Conservation (phyloP, 805 yeast genomes). For the Starmerella tilneyi region DNA sequence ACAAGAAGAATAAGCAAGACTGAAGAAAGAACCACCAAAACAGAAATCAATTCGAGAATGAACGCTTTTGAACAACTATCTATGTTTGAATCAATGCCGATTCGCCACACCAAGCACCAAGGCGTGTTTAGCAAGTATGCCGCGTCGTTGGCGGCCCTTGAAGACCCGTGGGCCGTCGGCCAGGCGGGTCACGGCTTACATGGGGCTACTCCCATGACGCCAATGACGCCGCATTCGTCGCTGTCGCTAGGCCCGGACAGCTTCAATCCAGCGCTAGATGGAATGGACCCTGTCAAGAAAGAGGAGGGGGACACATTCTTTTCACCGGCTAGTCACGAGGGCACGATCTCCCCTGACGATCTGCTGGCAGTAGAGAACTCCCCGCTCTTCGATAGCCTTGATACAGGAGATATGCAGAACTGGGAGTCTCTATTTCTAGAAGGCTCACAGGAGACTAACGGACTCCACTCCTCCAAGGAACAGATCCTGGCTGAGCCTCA, state of each 20-base stretch:
- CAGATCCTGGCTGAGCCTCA: neutral
- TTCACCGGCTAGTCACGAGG: slow-evolving; percentile 19
- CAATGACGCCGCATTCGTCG: slow-evolving; percentile 17
- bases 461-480: neutral
- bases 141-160: slow-evolving; percentile 27
- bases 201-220: slow-evolving; percentile 14
- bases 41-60: slow-evolving; percentile 7
- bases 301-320: slow-evolving; percentile 13
- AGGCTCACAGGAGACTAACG: slow-evolving; percentile 4
- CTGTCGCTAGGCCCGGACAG: slow-evolving; percentile 3
- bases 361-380: slow-evolving; percentile 23
- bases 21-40: slow-evolving; percentile 1
- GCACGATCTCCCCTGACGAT: slow-evolving; percentile 23
- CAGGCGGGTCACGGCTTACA: neutral
- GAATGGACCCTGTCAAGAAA: slow-evolving; percentile 1
- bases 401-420: slow-evolving; percentile 17
- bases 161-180: slow-evolving; percentile 25
- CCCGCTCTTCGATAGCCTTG: slow-evolving; percentile 30
- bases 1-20: slow-evolving; percentile 4
- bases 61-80: slow-evolving; percentile 1
- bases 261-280: neutral
- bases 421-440: slow-evolving; percentile 24
- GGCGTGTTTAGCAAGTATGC: slow-evolving; percentile 30
- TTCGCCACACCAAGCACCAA: slow-evolving; percentile 25
- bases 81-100: slow-evolving; percentile 9